These are phyloP conservation scores for Mortierella sp. DNA, from an alignment of 371 early-diverging fungal genomes.

Conservation along the genomic window DNA sequence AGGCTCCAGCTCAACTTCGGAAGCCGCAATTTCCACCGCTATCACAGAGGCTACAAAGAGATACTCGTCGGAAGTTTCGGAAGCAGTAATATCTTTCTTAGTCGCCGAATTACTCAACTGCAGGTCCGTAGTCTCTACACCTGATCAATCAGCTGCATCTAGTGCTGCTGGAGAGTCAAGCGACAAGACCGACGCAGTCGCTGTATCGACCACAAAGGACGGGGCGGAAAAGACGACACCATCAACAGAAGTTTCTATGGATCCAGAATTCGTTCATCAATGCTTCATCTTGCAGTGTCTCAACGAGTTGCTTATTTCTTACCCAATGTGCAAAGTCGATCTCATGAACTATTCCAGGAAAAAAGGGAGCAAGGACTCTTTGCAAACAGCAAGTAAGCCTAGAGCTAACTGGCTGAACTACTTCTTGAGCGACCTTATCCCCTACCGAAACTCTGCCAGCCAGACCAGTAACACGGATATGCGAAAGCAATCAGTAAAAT, in stretches of 20 bases:
- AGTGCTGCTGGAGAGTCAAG: not conserved
- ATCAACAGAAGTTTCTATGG: constrained; percentile 14
- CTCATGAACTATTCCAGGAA: constrained; percentile 73
- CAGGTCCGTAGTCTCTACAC: not conserved
- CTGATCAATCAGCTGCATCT: not conserved
- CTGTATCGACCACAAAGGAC: not conserved
- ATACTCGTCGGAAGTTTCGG: constrained; percentile 58
- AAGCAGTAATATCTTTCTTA: constrained; percentile 59
- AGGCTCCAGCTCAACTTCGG: constrained; percentile 9
- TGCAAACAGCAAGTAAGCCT: constrained; percentile 30
- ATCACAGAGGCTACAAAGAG: constrained; percentile 42
- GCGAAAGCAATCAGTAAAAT: constrained; percentile 71
- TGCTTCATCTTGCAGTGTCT: constrained; percentile 90
- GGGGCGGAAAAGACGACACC: constrained; percentile 2
- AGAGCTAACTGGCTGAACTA: constrained; percentile 60
- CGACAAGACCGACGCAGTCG: not conserved
- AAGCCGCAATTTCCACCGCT: constrained; percentile 1
- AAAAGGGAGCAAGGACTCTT: constrained; percentile 60
- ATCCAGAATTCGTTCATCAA: constrained; percentile 70
- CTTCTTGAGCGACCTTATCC: constrained; percentile 73
- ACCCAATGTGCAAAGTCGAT: constrained; percentile 83
- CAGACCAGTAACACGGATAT: constrained; percentile 63
- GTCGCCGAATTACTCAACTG: constrained; percentile 59
- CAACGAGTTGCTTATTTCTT: constrained; percentile 87
- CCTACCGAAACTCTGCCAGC: constrained; percentile 64